Evolutionary conservation across 345 rosid species (phyloP).

Genomic region (Populus ilicifolia): DNA sequence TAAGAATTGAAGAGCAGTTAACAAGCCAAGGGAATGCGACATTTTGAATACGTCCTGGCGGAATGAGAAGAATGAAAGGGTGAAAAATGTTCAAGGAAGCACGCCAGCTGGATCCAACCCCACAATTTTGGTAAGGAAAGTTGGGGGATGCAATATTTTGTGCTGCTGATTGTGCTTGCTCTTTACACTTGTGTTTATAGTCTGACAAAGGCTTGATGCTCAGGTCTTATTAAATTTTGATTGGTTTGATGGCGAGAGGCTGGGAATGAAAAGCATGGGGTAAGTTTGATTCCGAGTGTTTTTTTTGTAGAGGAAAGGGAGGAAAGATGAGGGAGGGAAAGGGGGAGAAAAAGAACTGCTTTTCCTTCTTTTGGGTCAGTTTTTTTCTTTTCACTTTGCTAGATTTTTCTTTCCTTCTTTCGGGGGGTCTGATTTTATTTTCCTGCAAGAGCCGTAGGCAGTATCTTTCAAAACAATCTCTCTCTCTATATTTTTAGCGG

Average conservation of each 20-base stretch:
- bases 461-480: constrained; percentile 11
- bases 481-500: constrained; percentile 24
- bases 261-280: constrained; percentile 1
- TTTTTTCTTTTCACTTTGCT: background rate
- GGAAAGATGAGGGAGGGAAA: background rate
- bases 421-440: constrained; percentile 7
- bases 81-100: background rate
- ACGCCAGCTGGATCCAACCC: background rate
- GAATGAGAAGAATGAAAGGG: constrained; percentile 14
- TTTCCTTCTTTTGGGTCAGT: background rate
- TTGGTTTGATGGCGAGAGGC: constrained; percentile 25
- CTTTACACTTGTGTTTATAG: constrained; percentile 30
- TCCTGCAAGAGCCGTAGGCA: constrained; percentile 15
- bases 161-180: constrained; percentile 19
- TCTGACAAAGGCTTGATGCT: constrained; percentile 26
- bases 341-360: background rate
- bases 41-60: constrained; percentile 15
- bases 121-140: constrained; percentile 21
- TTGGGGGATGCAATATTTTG: constrained; percentile 8
- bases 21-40: constrained; percentile 7
- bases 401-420: constrained; percentile 10
- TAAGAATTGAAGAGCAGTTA: background rate
- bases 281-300: constrained; percentile 1
- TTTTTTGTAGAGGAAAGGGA: constrained; percentile 12
- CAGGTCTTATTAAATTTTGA: constrained; percentile 25